Evolutionary conservation across 2,329 filamentous ascomycete species (phyloP), one percentile per base, ranked within the genome.

Genomic region (Trichoderma brevicompactum): DNA sequence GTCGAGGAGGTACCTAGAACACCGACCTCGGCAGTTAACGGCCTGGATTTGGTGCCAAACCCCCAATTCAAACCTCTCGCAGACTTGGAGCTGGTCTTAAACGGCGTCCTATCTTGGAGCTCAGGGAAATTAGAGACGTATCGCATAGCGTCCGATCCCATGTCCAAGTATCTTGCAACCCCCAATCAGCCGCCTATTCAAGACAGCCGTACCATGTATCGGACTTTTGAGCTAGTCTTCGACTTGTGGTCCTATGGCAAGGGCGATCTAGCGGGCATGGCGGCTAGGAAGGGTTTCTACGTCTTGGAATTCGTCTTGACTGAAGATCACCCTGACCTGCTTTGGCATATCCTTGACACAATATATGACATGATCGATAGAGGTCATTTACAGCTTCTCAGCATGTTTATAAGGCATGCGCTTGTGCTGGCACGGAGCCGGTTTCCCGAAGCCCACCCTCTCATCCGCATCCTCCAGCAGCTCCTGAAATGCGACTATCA

Each of bases 191-290:
- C 76, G 9, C 76, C 74, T 28, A 76, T 77, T 10, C 74, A 77
- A 63, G 76, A 78, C 62, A 78, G 76, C 56, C 76, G 76, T 38
- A 78, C 76, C 53, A 78, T 78, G 76, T 78, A 78, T 60, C 74
- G 76, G 58, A 78, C 75, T 1, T 78, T 78, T 61, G 76, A 78
- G 65, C 70, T 78, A 15, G 75, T 75, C 23, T 78, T 77, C 53
- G 76, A 77, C 64, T 69, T 78, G 10, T 78, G 75, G 75, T 72
- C 69, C 28, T 71, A 74, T n/a, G 76, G 76, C 2, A 74, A 73
- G 53, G 76, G 76, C 5, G 70, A 74, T 34, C 67, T 78, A 5
- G 76, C 76, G 8, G 76, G 76, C 12, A 73, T 77, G 72, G 76
- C 76, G 28, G 76, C 76, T 13, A 70, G 75, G 12, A 74, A 72